phyloP scores from a whole-genome alignment of 2,329 filamentous ascomycete genomes.

The Acrodontium crateriforme region DNA sequence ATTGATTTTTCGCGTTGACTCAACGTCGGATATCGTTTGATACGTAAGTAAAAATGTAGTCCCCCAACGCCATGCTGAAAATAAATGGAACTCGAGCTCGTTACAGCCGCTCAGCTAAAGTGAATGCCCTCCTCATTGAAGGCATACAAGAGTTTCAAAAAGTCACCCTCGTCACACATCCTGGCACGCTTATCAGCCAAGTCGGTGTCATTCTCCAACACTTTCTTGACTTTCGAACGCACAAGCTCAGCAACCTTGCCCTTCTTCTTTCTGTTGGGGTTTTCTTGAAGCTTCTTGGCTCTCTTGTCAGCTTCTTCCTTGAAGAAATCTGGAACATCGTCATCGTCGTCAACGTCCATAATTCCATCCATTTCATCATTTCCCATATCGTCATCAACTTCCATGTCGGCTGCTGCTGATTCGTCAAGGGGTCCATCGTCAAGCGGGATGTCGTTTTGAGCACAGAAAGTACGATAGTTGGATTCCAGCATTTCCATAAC shows the following conservation, averaged over 20 bases:
- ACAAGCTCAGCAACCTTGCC: slow-evolving; percentile 70
- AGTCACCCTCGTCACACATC: slow-evolving; percentile 87
- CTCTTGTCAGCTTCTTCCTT: slow-evolving; percentile 45
- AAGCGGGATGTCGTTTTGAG: slow-evolving; percentile 65
- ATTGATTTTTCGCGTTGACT: too few relatives aligned
- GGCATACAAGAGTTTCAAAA: slow-evolving; percentile 63
- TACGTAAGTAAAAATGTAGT: too few relatives aligned
- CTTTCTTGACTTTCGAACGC: slow-evolving; percentile 72
- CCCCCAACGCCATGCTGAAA: too few relatives aligned
- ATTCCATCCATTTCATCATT: slow-evolving; percentile 31
- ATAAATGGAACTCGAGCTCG: too few relatives aligned
- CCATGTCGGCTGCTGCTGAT: slow-evolving; percentile 32
- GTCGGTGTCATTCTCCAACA: slow-evolving; percentile 66
- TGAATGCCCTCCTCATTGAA: slow-evolving; percentile 92
- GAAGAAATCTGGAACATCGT: slow-evolving; percentile 75
- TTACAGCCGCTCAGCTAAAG: slow-evolving; percentile 45
- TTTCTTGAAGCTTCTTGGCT: slow-evolving; percentile 39
- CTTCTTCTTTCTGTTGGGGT: slow-evolving; percentile 54
- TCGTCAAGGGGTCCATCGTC: slow-evolving; percentile 47
- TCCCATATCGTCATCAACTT: slow-evolving; percentile 24
- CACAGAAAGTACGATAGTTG: slow-evolving; percentile 85
- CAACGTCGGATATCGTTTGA: too few relatives aligned
- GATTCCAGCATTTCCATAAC: slow-evolving; percentile 70
- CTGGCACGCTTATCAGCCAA: slow-evolving; percentile 69
- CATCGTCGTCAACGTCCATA: slow-evolving; percentile 45